A percentile compares a stretch with the other conserved stretches of the same genome.
Conservation (phyloP, 106 monocot species). For the Dendrobium officinale region DNA sequence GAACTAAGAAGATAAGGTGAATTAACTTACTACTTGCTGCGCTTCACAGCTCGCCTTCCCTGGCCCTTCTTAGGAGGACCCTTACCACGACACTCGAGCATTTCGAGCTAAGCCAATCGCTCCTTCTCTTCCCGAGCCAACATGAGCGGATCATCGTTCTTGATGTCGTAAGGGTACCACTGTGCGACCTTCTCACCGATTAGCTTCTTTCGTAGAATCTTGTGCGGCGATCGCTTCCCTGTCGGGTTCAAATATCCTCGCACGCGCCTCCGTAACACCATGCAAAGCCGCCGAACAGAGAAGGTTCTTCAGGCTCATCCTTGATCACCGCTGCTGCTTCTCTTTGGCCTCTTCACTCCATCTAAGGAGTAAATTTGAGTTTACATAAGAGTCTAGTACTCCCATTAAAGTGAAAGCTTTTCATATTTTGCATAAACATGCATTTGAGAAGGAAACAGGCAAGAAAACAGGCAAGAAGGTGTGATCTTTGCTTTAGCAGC, state of each 20-base stretch:
- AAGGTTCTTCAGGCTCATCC: constrained; percentile 20
- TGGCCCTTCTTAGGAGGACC: constrained; percentile 99
- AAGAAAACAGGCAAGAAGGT: too few species aligned
- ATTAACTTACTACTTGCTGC: constrained; percentile 47
- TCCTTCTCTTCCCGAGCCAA: constrained; percentile 65
- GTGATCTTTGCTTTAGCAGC: too few species aligned
- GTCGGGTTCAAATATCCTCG: constrained; percentile 76
- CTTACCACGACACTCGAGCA: constrained; percentile 88
- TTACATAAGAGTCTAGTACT: too few species aligned
- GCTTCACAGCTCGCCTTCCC: constrained; percentile 90
- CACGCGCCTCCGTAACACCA: constrained; percentile 80
- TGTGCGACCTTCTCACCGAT: constrained; percentile 71
- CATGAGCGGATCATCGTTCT: constrained; percentile 71
- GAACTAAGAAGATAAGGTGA: not conserved
- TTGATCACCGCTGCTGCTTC: not conserved
- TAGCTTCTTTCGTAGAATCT: constrained; percentile 84
- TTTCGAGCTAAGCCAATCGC: constrained; percentile 87
- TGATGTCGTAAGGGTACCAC: constrained; percentile 93
- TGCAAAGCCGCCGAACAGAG: constrained; percentile 18
- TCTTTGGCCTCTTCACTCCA: too few species aligned
- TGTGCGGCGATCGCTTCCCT: constrained; percentile 68
- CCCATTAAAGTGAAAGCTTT: too few species aligned
- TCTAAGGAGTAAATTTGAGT: too few species aligned
- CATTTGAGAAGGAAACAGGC: too few species aligned
- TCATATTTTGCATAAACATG: too few species aligned